A percentile compares a stretch with the other conserved stretches of the same genome.
phyloP scores from a whole-genome alignment of 345 rosid species.

The Citrus trifoliata region DNA sequence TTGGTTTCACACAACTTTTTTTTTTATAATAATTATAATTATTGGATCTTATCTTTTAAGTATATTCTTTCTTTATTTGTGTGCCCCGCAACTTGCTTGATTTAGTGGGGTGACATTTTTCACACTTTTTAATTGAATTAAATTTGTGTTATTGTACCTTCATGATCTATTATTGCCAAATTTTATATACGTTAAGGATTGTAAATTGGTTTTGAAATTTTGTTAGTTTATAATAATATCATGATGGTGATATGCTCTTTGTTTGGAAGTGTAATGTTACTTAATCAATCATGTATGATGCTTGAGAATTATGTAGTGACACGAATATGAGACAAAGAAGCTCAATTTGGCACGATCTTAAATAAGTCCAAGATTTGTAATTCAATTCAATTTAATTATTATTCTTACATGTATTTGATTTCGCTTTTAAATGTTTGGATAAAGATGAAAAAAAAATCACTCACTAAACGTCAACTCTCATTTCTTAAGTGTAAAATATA shows the following conservation, averaged over 20 bases:
- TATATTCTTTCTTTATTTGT: constrained; percentile 3
- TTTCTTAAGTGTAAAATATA: too few relatives aligned
- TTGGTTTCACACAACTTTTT: neutral
- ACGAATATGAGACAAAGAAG: neutral
- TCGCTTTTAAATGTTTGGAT: too few relatives aligned
- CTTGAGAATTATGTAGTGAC: neutral
- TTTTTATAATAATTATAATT: neutral
- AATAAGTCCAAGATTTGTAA: neutral
- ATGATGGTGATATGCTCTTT: neutral
- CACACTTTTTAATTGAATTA: neutral
- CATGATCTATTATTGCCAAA: neutral
- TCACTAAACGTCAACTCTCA: too few relatives aligned
- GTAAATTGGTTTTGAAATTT: neutral
- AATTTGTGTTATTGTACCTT: neutral
- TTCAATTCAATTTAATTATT: too few relatives aligned
- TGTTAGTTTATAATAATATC: neutral
- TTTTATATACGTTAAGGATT: neutral
- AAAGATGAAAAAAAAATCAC: too few relatives aligned
- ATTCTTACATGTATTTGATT: too few relatives aligned
- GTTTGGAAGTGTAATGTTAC: neutral
- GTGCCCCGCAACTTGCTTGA: neutral
- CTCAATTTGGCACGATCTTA: neutral
- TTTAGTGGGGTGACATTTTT: neutral
- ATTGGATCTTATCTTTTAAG: neutral
- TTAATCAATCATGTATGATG: neutral